Conservation (phyloP, 805 yeast species). For the Sugiyamaella boreocaroliniensis region DNA sequence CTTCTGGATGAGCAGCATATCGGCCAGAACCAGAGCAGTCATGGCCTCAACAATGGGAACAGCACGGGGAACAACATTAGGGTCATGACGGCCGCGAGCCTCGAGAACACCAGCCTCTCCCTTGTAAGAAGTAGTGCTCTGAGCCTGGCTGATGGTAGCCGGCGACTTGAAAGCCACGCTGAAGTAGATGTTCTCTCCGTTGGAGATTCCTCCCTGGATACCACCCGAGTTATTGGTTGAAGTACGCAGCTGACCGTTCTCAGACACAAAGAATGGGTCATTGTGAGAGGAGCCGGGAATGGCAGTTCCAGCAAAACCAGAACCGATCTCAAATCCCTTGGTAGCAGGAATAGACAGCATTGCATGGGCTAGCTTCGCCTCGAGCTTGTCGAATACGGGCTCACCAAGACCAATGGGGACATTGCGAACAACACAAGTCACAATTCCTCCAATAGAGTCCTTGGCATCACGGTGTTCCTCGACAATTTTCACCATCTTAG, state of each 20-base stretch:
- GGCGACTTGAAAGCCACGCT: slow-evolving; percentile 97
- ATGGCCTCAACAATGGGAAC: slow-evolving; percentile 97
- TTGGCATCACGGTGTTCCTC: slow-evolving; percentile 77
- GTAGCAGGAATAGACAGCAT: slow-evolving; percentile 98
- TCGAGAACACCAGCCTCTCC: slow-evolving; percentile 84
- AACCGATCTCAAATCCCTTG: slow-evolving; percentile 95
- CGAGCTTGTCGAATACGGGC: slow-evolving; percentile 94
- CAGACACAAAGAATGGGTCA: slow-evolving; percentile 69
- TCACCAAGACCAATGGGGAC: slow-evolving; percentile 95
- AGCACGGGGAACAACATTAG: slow-evolving; percentile 97
- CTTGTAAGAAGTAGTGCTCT: slow-evolving; percentile 78
- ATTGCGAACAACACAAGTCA: slow-evolving; percentile 93
- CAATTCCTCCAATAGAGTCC: slow-evolving; percentile 97
- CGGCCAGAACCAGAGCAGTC: slow-evolving; percentile 93
- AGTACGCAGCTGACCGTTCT: slow-evolving; percentile 65
- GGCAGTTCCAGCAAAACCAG: slow-evolving; percentile 85
- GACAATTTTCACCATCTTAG: slow-evolving; percentile 76
- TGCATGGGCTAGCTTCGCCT: slow-evolving; percentile 93
- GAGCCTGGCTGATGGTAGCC: slow-evolving; percentile 93
- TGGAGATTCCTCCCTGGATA: slow-evolving; percentile 95
- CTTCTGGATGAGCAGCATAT: slow-evolving; percentile 76
- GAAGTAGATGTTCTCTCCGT: slow-evolving; percentile 93
- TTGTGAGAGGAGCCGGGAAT: slow-evolving; percentile 93
- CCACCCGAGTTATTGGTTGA: slow-evolving; percentile 93
- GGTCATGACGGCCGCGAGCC: slow-evolving; percentile 98